These are phyloP conservation scores for Camellia sinensis DNA, from an alignment of 148 eudicot genomes.

Conservation along the genomic window DNA sequence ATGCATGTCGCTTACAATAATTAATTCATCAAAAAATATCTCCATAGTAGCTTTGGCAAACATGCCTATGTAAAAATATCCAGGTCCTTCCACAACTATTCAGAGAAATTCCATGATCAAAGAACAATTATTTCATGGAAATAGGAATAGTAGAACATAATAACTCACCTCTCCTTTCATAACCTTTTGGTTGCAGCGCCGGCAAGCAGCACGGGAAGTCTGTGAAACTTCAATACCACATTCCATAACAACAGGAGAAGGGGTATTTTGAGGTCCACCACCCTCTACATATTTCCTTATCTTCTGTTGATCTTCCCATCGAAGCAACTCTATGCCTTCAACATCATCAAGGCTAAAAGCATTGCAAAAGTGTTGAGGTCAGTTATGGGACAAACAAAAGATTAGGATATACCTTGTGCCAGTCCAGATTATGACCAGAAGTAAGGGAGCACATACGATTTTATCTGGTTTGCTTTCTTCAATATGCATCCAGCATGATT, in stretches of 20 bases:
- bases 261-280: conserved; percentile 31
- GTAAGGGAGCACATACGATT: conserved; percentile 48
- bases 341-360: conserved; percentile 65
- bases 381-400: conserved; percentile 8
- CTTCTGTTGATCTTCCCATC: conserved; percentile 97
- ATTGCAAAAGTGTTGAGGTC: not conserved
- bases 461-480: conserved; percentile 85
- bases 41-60: not conserved
- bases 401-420: not conserved
- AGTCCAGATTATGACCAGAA: conserved; percentile 8
- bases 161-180: conserved; percentile 77
- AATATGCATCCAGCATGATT: conserved; percentile 81
- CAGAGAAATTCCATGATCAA: not conserved
- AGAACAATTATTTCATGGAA: not conserved
- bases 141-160: not conserved
- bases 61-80: not conserved
- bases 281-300: conserved; percentile 70
- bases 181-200: conserved; percentile 73
- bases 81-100: not conserved
- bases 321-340: conserved; percentile 81
- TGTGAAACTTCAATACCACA: conserved; percentile 72
- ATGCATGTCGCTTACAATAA: not conserved
- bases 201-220: conserved; percentile 85
- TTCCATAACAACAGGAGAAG: conserved; percentile 36
- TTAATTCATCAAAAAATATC: not conserved